Conservation (phyloP, 116 monocot genomes). For the Dioscorea cayenensis region DNA sequence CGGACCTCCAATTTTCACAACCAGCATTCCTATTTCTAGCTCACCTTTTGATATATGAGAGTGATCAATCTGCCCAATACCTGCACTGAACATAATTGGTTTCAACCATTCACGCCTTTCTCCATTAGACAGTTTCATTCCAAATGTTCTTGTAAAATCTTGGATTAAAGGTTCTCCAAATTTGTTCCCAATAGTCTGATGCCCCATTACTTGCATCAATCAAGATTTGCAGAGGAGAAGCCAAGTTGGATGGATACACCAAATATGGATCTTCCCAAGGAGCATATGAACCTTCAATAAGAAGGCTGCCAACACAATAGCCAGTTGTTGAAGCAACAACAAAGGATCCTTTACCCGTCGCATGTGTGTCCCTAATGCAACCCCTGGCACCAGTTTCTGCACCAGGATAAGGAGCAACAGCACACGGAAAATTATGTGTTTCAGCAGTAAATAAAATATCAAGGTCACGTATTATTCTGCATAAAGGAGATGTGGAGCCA, state of each 20-base stretch:
- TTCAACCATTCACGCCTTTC: constrained; percentile 96
- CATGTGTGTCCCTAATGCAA: constrained; percentile 91
- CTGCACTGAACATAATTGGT: constrained; percentile 95
- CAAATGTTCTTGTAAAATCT: constrained; percentile 83
- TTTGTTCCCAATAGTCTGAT: constrained; percentile 94
- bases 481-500: constrained; percentile 38
- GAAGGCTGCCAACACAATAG: constrained; percentile 92
- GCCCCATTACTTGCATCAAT: constrained; percentile 94
- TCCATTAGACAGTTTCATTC: constrained; percentile 66
- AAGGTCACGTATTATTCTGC: constrained; percentile 22
- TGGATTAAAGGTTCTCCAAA: constrained; percentile 97
- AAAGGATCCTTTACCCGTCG: constrained; percentile 85
- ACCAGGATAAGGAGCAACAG: constrained; percentile 94
- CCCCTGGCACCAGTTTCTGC: constrained; percentile 96
- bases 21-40: constrained; percentile 82
- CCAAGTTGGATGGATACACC: constrained; percentile 77
- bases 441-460: constrained; percentile 95
- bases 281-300: constrained; percentile 64
- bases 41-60: constrained; percentile 72
- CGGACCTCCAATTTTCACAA: constrained; percentile 95
- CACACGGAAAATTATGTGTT: constrained; percentile 96
- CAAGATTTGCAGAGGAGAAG: constrained; percentile 80
- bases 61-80: constrained; percentile 87
- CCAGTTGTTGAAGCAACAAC: constrained; percentile 93
- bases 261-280: constrained; percentile 89